These are phyloP conservation scores for Solanum rostratum DNA, from an alignment of 257 asterid species.

Conservation along the genomic window DNA sequence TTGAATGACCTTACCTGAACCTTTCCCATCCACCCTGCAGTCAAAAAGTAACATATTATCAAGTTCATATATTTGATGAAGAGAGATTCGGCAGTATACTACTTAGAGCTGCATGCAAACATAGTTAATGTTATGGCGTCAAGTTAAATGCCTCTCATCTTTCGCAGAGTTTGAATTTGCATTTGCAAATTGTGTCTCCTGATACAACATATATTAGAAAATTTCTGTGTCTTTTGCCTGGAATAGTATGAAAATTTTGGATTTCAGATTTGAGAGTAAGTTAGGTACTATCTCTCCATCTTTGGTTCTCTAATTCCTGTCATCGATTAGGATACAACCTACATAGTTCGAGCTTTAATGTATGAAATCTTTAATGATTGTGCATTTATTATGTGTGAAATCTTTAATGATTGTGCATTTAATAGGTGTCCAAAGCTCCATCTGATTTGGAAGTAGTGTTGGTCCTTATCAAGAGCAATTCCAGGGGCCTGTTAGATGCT, in stretches of 20 bases:
- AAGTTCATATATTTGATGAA: neutral
- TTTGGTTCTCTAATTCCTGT: neutral
- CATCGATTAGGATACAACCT: neutral
- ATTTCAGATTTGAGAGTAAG: neutral
- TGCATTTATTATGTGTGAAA: constrained; percentile 31
- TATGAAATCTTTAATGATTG: neutral
- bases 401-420: neutral
- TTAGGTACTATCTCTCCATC: neutral
- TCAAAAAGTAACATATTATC: neutral
- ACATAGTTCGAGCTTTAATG: neutral
- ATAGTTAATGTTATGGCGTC: neutral
- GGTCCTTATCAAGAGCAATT: constrained; percentile 69
- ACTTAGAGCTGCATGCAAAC: neutral
- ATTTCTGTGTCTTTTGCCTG: neutral
- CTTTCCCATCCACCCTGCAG: neutral
- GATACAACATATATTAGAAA: neutral
- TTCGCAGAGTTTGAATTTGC: neutral
- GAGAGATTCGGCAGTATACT: neutral
- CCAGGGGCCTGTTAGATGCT: constrained; percentile 62
- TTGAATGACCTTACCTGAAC: neutral
- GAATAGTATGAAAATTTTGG: neutral
- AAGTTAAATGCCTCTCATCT: neutral
- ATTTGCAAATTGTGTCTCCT: neutral
- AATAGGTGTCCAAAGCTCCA: constrained; percentile 77
- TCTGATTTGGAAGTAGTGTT: constrained; percentile 86